Evolutionary conservation across 805 yeast genomes (phyloP).

Genomic region (Wickerhamomyces silvicola): DNA sequence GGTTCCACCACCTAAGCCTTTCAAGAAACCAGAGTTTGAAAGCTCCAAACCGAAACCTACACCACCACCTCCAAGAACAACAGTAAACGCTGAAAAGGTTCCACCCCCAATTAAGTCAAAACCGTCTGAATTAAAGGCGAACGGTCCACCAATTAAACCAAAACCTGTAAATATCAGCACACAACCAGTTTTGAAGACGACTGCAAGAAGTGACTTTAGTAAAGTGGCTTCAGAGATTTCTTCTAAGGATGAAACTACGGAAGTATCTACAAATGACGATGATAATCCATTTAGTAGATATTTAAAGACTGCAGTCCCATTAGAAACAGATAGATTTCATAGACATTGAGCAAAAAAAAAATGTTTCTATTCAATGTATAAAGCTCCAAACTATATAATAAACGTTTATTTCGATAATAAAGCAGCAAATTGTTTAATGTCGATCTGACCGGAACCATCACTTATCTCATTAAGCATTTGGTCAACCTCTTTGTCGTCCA

Average conservation of each 20-base stretch:
- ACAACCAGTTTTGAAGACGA: neutral
- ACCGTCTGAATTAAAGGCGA: slow-evolving; percentile 2
- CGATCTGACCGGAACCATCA: slow-evolving; percentile 95
- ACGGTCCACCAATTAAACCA: slow-evolving; percentile 23
- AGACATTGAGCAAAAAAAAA: slow-evolving; percentile 5
- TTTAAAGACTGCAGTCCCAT: slow-evolving; percentile 32
- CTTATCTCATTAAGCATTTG: slow-evolving; percentile 96
- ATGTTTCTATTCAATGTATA: neutral
- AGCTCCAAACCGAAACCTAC: neutral
- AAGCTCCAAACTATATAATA: neutral
- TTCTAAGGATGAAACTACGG: slow-evolving; percentile 7
- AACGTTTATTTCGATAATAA: slow-evolving; percentile 61
- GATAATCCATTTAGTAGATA: slow-evolving; percentile 32
- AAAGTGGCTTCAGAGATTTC: slow-evolving; percentile 1
- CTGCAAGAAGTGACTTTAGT: neutral
- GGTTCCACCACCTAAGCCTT: slow-evolving; percentile 20
- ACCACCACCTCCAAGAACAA: neutral
- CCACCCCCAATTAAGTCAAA: slow-evolving; percentile 14
- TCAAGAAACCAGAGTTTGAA: slow-evolving; percentile 2
- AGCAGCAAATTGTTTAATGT: slow-evolving; percentile 93
- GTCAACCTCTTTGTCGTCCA: slow-evolving; percentile 94
- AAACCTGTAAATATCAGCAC: slow-evolving; percentile 17
- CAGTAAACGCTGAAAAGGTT: neutral
- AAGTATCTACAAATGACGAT: slow-evolving; percentile 17
- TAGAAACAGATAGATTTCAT: slow-evolving; percentile 28